Base-by-base conservation (phyloP, 371 early-diverging fungal species). In the Syncephalastrum contaminatum region DNA sequence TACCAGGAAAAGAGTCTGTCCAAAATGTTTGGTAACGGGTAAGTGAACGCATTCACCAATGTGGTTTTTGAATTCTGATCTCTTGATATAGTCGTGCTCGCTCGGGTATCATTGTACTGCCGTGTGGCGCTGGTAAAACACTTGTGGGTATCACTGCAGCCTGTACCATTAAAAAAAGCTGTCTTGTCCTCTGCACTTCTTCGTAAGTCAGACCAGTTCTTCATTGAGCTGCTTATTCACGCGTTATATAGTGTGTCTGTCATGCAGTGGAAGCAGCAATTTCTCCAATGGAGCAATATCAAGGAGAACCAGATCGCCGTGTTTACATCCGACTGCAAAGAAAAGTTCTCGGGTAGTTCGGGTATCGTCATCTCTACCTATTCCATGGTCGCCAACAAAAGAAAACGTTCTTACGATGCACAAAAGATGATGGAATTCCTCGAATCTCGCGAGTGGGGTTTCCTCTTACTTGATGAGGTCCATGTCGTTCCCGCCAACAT, bases 401-500 rank as follows among this genome's bases (percentile, higher is more conserved):
- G 97, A 19, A 96, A 98, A 65, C 86, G 99, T 44, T 96, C 99
- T 0, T 88, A 92, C 63, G 98, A 97, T 55, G 91, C 99, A 0
- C 89, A 94, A 65, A 92, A 94, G 62, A 95, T 99, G 88, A 96
- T 99, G 95, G 93, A 98, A 46, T 94, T 92, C 58, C 75, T 99
- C 43, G 81, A 84, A 47, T 77, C 81, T 18, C 90, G 88, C 24
- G 99, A 99, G 74, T 99, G 99, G 99, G 99, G 99, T 0, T 88
- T 99, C 53, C 67, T 99, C 57, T 65, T 99, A 4, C 79, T 99
- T 19, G 99, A 99, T 67, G 99, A 99, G 75, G 99, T 99, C 6
- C 99, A 99, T 67, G 99, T 99, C 43, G 99, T 98, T 5, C 99
- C 99, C 7, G 99, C 99, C 43, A 91, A 95, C 60, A 96, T 99